Evolutionary conservation across 176 grass and related monocot genomes (phyloP).

Genomic region (Neostapfia colusana): DNA sequence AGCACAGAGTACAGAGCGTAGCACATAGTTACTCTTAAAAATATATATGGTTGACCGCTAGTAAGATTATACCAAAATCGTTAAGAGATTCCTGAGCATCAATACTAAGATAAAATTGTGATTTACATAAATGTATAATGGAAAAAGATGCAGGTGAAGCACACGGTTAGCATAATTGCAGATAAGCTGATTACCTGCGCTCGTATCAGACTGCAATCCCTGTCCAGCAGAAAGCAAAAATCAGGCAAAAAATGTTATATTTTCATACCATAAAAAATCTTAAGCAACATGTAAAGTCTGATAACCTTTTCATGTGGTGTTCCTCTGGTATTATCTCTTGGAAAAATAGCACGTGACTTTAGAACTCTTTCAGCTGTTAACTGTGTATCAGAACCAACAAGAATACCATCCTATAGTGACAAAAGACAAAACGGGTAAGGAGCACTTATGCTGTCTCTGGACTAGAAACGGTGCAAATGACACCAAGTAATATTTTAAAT

Average conservation of each 20-base stretch:
- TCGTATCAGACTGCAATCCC: constrained; percentile 40
- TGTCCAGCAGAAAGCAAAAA: constrained; percentile 27
- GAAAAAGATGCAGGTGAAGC: constrained; percentile 18
- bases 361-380: constrained; percentile 55
- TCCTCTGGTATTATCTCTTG: constrained; percentile 58
- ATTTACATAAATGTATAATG: constrained; percentile 14
- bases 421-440: constrained; percentile 11
- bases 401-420: constrained; percentile 55
- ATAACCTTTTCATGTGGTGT: constrained; percentile 54
- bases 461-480: constrained; percentile 20
- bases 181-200: constrained; percentile 44
- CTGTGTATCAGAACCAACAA: constrained; percentile 51
- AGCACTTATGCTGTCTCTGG: neutral
- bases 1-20: constrained; percentile 12
- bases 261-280: constrained; percentile 15
- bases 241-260: constrained; percentile 10
- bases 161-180: neutral
- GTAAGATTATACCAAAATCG: neutral
- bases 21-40: neutral
- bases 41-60: neutral
- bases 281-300: constrained; percentile 18
- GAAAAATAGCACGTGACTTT: constrained; percentile 66
- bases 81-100: neutral
- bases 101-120: neutral
- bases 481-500: constrained; percentile 25